A percentile compares a stretch with the other conserved stretches of the same genome.
phyloP scores from a whole-genome alignment of 2,329 filamentous ascomycete genomes.

The Ophioceras dolichostomum region DNA sequence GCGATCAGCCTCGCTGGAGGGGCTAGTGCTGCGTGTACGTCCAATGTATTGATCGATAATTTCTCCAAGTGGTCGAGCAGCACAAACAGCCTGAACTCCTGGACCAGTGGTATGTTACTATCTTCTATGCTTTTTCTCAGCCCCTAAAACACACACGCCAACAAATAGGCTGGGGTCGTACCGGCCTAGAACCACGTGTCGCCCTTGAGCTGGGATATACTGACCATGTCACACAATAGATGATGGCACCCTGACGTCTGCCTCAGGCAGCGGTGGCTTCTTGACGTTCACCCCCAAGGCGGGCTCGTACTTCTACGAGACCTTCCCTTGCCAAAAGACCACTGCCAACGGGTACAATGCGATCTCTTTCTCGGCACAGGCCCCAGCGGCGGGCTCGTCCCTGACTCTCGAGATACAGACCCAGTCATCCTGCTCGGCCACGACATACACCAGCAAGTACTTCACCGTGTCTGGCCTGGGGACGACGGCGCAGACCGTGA shows the following conservation, averaged over 20 bases:
- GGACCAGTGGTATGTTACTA: slow-evolving; percentile 16
- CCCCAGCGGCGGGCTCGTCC: slow-evolving; percentile 14
- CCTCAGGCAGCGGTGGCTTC: slow-evolving; percentile 25
- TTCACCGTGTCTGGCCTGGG: slow-evolving; percentile 6
- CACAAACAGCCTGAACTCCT: slow-evolving; percentile 14
- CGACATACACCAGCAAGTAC: slow-evolving; percentile 8
- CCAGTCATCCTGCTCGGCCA: slow-evolving; percentile 3
- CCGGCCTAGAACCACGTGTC: too few relatives aligned
- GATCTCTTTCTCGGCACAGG: slow-evolving; percentile 33
- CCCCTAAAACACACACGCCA: too few relatives aligned
- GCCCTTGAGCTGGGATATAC: too few relatives aligned
- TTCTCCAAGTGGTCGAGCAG: slow-evolving; percentile 14
- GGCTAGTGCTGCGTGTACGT: slow-evolving; percentile 11
- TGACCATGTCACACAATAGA: slow-evolving; percentile 22
- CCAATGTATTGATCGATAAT: slow-evolving; percentile 15
- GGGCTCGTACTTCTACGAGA: slow-evolving; percentile 41
- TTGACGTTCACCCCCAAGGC: slow-evolving; percentile 36
- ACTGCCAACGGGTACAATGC: slow-evolving; percentile 31
- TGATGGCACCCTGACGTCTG: slow-evolving; percentile 32
- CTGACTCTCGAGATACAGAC: slow-evolving; percentile 8
- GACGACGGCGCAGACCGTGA: slow-evolving; percentile 7
- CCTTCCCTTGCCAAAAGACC: slow-evolving; percentile 32
- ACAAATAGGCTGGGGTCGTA: too few relatives aligned
- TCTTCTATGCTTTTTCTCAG: neutral
- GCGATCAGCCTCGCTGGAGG: neutral